A percentile compares a stretch with the other conserved stretches of the same genome.
Conservation (phyloP, 2,329 filamentous ascomycete species). For the Neopestalotiopsis clavispora region DNA sequence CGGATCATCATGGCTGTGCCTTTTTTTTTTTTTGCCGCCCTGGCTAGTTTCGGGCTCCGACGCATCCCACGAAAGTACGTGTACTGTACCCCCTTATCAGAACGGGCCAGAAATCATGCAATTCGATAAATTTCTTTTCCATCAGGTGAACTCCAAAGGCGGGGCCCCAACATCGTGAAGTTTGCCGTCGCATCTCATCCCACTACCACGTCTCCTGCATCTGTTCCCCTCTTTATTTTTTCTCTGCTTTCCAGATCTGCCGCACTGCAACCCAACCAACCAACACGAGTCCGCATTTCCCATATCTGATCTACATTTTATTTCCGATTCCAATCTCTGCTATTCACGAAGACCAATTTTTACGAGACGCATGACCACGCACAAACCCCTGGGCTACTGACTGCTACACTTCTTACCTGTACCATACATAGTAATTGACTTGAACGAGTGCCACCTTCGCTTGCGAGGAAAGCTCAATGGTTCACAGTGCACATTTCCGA, state of each 20-base stretch:
- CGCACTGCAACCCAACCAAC: not conserved
- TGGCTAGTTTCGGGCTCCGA: not conserved
- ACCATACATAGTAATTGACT: not conserved
- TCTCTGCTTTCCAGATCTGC: not conserved
- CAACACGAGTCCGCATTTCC: not conserved
- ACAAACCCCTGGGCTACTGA: not conserved
- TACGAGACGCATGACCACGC: not conserved
- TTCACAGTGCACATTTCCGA: not conserved
- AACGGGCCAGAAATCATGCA: constrained; percentile 7
- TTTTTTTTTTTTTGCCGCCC: not conserved
- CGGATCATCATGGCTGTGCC: constrained; percentile 13
- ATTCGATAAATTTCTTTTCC: constrained; percentile 5
- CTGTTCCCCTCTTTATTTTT: not conserved
- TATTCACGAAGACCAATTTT: not conserved
- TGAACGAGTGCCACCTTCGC: not conserved
- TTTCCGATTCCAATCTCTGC: not conserved
- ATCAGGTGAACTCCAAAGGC: not conserved
- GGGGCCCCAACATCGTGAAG: constrained; percentile 9
- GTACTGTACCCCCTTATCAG: constrained; percentile 4
- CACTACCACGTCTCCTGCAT: constrained; percentile 5
- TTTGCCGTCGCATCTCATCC: constrained; percentile 4
- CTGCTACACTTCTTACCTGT: too few species aligned
- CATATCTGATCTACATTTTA: constrained; percentile 2
- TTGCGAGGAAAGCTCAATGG: not conserved
- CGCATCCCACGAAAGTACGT: constrained; percentile 10